Conservation (phyloP, 192 early-diverging fungal genomes). For the Coemansia umbellata region DNA sequence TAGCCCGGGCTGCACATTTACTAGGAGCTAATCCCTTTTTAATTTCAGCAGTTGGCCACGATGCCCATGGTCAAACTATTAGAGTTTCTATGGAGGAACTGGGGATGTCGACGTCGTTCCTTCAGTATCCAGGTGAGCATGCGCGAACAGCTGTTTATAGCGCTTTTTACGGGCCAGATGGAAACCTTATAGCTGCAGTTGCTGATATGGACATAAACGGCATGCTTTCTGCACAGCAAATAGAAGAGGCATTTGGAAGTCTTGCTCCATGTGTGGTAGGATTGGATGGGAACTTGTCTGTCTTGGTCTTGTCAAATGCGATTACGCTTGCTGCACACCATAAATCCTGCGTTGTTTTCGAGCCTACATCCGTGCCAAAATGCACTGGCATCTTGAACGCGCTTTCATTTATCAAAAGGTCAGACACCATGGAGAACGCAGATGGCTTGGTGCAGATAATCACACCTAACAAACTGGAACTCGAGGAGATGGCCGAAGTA, state of each 20-base stretch:
- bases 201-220: constrained; percentile 92
- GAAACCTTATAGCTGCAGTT: constrained; percentile 74
- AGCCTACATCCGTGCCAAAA: constrained; percentile 90
- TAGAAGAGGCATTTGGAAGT: constrained; percentile 4
- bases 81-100: constrained; percentile 50
- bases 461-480: constrained; percentile 75
- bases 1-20: constrained; percentile 74
- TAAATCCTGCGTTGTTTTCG: constrained; percentile 62
- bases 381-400: constrained; percentile 55
- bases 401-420: constrained; percentile 39
- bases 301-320: constrained; percentile 45
- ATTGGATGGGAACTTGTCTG: constrained; percentile 72
- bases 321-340: constrained; percentile 25
- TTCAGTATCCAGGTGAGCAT: constrained; percentile 14
- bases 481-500: constrained; percentile 55
- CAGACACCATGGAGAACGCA: not conserved
- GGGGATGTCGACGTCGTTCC: constrained; percentile 55
- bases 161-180: constrained; percentile 66
- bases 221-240: constrained; percentile 29
- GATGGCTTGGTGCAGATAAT: constrained; percentile 48
- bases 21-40: constrained; percentile 64
- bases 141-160: constrained; percentile 76
- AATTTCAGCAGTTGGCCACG: constrained; percentile 67
- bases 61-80: constrained; percentile 59
- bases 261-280: constrained; percentile 48